Percentiles rank a stretch among this genome's conserved stretches.
These are phyloP conservation scores for Boletus albobrunnescens DNA, from an alignment of 1,284 basidiomycete species.

Conservation along the genomic window DNA sequence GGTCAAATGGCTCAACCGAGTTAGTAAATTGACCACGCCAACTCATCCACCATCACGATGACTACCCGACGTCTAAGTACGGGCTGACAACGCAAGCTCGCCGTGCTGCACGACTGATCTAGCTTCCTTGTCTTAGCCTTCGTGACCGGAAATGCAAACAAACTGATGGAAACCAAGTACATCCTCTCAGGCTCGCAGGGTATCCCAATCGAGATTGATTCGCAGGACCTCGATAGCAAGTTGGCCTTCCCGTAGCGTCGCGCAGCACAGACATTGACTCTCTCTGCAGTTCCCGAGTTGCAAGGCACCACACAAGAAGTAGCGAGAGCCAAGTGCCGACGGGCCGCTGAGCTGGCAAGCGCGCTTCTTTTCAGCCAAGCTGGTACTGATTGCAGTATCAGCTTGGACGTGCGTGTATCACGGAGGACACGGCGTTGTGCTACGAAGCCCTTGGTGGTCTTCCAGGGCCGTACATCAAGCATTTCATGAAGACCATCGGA, in stretches of 20 bases:
- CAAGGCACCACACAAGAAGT: constrained; percentile 93
- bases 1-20: background rate
- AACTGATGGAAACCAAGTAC: constrained; percentile 82
- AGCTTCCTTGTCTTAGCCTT: constrained; percentile 56
- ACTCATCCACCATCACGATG: constrained; percentile 22
- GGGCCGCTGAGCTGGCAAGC: constrained; percentile 76
- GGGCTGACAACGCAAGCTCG: constrained; percentile 4
- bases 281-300: constrained; percentile 72
- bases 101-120: constrained; percentile 3
- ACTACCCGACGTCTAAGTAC: constrained; percentile 22
- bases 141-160: constrained; percentile 93
- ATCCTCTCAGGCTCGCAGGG: constrained; percentile 69
- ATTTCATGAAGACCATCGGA: constrained; percentile 79
- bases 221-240: constrained; percentile 67
- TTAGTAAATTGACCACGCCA: background rate
- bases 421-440: constrained; percentile 94
- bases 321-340: constrained; percentile 81
- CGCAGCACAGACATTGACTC: background rate
- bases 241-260: constrained; percentile 19
- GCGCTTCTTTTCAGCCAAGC: constrained; percentile 2
- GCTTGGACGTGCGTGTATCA: constrained; percentile 86
- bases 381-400: constrained; percentile 25
- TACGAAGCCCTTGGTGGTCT: constrained; percentile 87
- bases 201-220: constrained; percentile 60
- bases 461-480: constrained; percentile 96